These are phyloP conservation scores for Pisolithus thermaeus DNA, from an alignment of 1,284 basidiomycete species.

Conservation along the genomic window DNA sequence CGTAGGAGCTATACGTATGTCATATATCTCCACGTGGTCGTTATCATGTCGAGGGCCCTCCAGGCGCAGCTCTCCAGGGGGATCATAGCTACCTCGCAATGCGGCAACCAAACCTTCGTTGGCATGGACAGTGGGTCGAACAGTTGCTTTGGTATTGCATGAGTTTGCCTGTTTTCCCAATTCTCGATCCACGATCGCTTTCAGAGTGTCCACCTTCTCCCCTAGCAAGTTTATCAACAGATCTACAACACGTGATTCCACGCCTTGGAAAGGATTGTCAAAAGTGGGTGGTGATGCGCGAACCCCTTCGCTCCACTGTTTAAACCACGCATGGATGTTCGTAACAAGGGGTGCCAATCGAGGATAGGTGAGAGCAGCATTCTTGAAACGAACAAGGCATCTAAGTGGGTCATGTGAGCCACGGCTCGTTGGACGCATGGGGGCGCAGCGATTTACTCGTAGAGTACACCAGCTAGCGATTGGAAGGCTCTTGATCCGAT, in stretches of 20 bases:
- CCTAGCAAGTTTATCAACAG: conserved; percentile 36
- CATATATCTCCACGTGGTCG: conserved; percentile 47
- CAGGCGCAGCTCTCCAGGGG: conserved; percentile 45
- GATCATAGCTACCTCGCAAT: conserved; percentile 41
- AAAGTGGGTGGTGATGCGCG: conserved; percentile 31
- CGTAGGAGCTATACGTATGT: conserved; percentile 60
- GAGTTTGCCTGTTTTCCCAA: conserved; percentile 24
- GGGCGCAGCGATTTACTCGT: conserved; percentile 39
- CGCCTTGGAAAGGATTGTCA: conserved; percentile 29
- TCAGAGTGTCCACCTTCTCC: conserved; percentile 37
- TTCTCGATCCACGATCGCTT: conserved; percentile 37
- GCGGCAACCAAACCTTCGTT: conserved; percentile 33
- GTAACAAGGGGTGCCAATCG: conserved; percentile 36
- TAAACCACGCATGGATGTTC: conserved; percentile 41
- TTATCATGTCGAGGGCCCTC: conserved; percentile 63
- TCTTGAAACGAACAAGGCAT: conserved; percentile 56
- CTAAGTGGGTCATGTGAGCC: conserved; percentile 26
- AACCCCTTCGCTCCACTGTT: conserved; percentile 41
- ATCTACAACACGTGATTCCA: conserved; percentile 21
- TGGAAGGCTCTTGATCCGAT: conserved; percentile 42
- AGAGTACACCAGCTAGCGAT: conserved; percentile 42
- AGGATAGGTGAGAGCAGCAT: conserved; percentile 43
- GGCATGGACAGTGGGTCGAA: conserved; percentile 4
- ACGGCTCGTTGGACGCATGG: background rate
- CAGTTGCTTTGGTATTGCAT: conserved; percentile 5